Evolutionary conservation across 306 rosid genomes (phyloP).

Genomic region (Canavalia ensiformis): DNA sequence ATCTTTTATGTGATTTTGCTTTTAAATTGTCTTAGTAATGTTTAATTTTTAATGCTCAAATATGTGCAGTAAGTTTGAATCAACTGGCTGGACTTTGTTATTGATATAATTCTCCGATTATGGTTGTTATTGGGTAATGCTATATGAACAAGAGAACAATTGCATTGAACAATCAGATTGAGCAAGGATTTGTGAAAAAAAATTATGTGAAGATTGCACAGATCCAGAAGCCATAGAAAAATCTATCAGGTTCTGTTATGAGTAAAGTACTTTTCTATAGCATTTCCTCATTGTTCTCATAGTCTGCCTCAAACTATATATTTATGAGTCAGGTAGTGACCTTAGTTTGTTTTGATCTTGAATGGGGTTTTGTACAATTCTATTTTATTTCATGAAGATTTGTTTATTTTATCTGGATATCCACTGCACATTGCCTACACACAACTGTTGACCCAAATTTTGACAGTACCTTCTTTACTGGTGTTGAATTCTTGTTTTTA

Average conservation of each 20-base stretch:
- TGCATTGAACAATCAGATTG: conserved; percentile 3
- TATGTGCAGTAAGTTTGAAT: conserved; percentile 7
- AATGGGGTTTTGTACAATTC: not conserved
- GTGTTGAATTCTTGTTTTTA: not conserved
- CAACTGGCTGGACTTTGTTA: not conserved
- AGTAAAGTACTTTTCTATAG: not conserved
- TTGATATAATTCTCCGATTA: not conserved
- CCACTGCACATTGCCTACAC: not conserved
- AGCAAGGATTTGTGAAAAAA: not conserved
- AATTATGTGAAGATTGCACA: not conserved
- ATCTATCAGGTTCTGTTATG: not conserved
- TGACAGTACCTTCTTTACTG: not conserved
- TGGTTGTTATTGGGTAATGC: not conserved
- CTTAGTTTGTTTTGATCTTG: not conserved
- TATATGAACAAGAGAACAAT: not conserved
- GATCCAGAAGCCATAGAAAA: not conserved
- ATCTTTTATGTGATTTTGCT: conserved; percentile 12
- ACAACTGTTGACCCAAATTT: not conserved
- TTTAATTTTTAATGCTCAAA: conserved; percentile 1
- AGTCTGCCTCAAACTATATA: not conserved
- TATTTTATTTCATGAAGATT: not conserved
- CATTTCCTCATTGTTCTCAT: not conserved
- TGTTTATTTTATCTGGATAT: not conserved
- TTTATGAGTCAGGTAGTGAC: not conserved
- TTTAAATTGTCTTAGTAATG: conserved; percentile 26